Conservation (phyloP, 345 rosid genomes). For the Eucalyptus regnans region DNA sequence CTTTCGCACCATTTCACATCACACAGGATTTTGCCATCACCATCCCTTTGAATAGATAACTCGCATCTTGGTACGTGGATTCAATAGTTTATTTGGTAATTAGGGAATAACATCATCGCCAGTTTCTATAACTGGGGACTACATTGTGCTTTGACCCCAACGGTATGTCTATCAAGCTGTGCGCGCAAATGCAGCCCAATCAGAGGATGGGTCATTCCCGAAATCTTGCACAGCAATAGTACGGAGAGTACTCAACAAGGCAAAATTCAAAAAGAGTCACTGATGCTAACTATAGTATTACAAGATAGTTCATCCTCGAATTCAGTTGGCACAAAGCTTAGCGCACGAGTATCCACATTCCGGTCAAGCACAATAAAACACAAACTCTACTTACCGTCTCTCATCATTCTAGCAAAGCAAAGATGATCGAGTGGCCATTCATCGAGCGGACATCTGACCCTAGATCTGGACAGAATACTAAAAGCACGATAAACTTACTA, state of each 20-base stretch:
- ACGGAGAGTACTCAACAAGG: background rate
- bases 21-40: background rate
- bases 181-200: background rate
- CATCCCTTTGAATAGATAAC: background rate
- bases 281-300: background rate
- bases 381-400: constrained; percentile 1
- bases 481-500: too few species aligned
- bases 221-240: background rate
- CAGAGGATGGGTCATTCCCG: background rate
- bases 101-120: background rate
- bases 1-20: too few species aligned
- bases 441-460: too few species aligned
- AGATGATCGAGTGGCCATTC: too few species aligned
- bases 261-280: background rate
- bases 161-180: background rate
- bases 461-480: too few species aligned
- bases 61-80: too few species aligned
- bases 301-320: background rate
- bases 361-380: background rate
- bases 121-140: background rate
- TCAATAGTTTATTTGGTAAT: too few species aligned
- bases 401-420: too few species aligned
- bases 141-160: background rate
- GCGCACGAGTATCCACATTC: background rate
- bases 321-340: background rate